Percentiles rank a stretch among this genome's conserved stretches.
Evolutionary conservation across 345 rosid genomes (phyloP).

Genomic region (Jatropha curcas): DNA sequence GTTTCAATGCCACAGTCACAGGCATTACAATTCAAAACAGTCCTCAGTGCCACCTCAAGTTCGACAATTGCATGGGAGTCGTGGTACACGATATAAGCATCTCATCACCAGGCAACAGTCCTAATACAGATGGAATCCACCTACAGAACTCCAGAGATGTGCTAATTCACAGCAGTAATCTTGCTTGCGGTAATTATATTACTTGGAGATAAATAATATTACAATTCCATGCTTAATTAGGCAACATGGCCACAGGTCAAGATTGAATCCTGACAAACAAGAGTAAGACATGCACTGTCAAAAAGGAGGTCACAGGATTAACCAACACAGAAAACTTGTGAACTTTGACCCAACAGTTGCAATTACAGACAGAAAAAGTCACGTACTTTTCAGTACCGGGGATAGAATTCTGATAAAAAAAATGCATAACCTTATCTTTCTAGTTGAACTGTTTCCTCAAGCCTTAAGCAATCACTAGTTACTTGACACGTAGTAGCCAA

Average conservation of each 20-base stretch:
- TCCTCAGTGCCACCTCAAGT: slow-evolving; percentile 97
- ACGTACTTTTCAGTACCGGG: slow-evolving; percentile 14
- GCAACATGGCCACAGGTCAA: slow-evolving; percentile 15
- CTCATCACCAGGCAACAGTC: slow-evolving; percentile 90
- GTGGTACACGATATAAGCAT: slow-evolving; percentile 67
- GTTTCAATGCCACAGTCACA: slow-evolving; percentile 79
- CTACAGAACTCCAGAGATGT: slow-evolving; percentile 85
- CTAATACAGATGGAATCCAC: slow-evolving; percentile 96
- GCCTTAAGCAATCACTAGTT: slow-evolving; percentile 21
- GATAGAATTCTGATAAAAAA: slow-evolving; percentile 22
- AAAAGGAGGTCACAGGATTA: slow-evolving; percentile 7
- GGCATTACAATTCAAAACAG: slow-evolving; percentile 93
- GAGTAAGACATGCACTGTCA: slow-evolving; percentile 21
- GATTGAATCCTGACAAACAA: slow-evolving; percentile 25
- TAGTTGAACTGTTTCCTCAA: slow-evolving; percentile 10
- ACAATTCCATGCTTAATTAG: slow-evolving; percentile 9
- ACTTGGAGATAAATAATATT: slow-evolving; percentile 3
- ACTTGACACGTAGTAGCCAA: slow-evolving; percentile 23
- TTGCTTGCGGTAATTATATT: slow-evolving; percentile 73
- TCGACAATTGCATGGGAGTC: slow-evolving; percentile 83
- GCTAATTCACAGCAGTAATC: slow-evolving; percentile 59
- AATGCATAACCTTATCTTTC: slow-evolving; percentile 39
- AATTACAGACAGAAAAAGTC: slow-evolving; percentile 2
- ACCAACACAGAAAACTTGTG: slow-evolving; percentile 14
- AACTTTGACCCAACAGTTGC: slow-evolving; percentile 11